Base-by-base conservation (phyloP, 176 grass and related monocot genomes). In the Aegilops longissima region DNA sequence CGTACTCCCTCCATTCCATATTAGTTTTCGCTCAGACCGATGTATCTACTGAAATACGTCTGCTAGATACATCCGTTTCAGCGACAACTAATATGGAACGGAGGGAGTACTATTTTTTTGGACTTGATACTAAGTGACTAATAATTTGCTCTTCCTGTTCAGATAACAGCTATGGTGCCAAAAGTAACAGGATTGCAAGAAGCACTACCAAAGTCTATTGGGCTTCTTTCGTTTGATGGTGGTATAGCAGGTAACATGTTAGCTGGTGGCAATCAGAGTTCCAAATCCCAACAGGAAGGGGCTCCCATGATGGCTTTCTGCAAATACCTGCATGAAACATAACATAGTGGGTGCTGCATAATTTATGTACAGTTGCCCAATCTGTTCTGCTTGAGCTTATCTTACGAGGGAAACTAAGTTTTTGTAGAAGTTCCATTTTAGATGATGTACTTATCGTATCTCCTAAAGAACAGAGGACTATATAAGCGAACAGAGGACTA, bases 181-280 rank as follows among this genome's bases (percentile, higher is more conserved):
- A 94, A 95, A 92, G 86, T 98, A 86, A 87, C 86, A 86, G 96
- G 84, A 77, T 77, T 98, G 56, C 93, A 98, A 88, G 96, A 95
- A 90, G 90, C 93, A 82, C 82, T 98, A 29, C 96, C 96, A 67
- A 98, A 98, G 86, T 90, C 91, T 86, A 90, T 98, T 56, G 93
- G 93, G 33, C 90, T 98, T 82, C 96, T 98, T 89, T 88, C 96
- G 68, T 98, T 98, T 88, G 96, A 98, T 89, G 96, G 93, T 80
- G 96, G 96, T 85, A 83, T 98, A 86, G 79, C 84, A 95, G 96
- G 96, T 98, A 88, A 94, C 39, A 63, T 81, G 10, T 89, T 85
- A 42, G 27, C 39, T 81, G 65, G 38, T 76, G 25, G 18, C 18
- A 75, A 20, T 84, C 20, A 31, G 62, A 71, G 69, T 89, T 80